A percentile compares a stretch with the other conserved stretches of the same genome.
Evolutionary conservation across 2,329 filamentous ascomycete genomes (phyloP).

Genomic region (Elsinoe fawcettii): DNA sequence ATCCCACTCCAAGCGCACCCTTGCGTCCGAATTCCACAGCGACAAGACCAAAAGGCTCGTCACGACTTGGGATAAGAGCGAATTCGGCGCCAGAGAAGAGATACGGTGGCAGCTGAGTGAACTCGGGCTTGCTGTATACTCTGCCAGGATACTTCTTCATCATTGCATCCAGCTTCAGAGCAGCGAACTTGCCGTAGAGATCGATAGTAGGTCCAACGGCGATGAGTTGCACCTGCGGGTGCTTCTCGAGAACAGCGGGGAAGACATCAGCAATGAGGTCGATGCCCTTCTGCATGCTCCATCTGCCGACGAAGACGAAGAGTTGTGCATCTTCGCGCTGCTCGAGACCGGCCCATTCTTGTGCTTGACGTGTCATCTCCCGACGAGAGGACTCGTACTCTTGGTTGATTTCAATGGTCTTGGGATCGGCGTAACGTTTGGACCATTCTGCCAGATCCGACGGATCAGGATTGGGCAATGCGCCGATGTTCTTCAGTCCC

Average conservation of each 20-base stretch:
- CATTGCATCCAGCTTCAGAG: slow-evolving; percentile 55
- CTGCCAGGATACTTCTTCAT: slow-evolving; percentile 59
- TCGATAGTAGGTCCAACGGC: slow-evolving; percentile 59
- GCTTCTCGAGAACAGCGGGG: slow-evolving; percentile 53
- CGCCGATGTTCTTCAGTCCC: slow-evolving; percentile 55
- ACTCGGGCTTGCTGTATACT: slow-evolving; percentile 61
- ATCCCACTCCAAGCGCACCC: slow-evolving; percentile 59
- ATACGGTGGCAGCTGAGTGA: slow-evolving; percentile 58
- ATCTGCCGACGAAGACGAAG: slow-evolving; percentile 61
- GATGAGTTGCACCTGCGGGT: slow-evolving; percentile 54
- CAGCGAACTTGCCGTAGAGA: slow-evolving; percentile 60
- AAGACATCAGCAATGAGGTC: slow-evolving; percentile 63
- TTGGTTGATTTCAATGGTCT: slow-evolving; percentile 46
- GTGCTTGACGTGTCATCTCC: slow-evolving; percentile 52
- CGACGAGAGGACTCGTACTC: slow-evolving; percentile 48
- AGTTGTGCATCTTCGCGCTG: slow-evolving; percentile 55
- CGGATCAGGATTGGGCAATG: slow-evolving; percentile 58
- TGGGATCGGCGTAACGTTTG: slow-evolving; percentile 44
- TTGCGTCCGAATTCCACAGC: slow-evolving; percentile 63
- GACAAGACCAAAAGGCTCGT: slow-evolving; percentile 62
- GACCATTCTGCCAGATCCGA: slow-evolving; percentile 56
- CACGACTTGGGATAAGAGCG: slow-evolving; percentile 58
- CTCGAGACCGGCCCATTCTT: slow-evolving; percentile 59
- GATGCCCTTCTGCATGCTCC: slow-evolving; percentile 62
- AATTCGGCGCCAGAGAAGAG: slow-evolving; percentile 63